These are phyloP conservation scores for Zygotorulaspora florentina DNA, from an alignment of 805 yeast genomes.

Conservation along the genomic window DNA sequence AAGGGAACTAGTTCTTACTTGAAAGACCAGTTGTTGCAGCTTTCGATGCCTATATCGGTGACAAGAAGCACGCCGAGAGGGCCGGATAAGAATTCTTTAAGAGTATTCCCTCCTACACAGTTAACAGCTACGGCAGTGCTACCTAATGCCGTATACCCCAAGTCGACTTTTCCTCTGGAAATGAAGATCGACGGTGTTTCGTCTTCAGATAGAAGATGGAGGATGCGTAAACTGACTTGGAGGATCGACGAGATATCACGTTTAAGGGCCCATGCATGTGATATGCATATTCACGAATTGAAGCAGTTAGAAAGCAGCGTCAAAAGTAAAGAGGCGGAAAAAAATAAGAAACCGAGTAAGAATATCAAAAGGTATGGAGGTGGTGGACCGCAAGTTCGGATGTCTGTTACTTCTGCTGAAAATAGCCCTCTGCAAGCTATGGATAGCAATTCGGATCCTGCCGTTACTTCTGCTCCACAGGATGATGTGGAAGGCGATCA, in stretches of 20 bases:
- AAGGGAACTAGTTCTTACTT: conserved; percentile 10
- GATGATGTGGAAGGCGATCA: conserved; percentile 26
- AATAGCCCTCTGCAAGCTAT: conserved; percentile 18
- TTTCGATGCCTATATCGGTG: conserved; percentile 63
- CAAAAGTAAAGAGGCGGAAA: conserved; percentile 38
- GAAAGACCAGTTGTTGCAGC: conserved; percentile 37
- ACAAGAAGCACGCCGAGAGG: conserved; percentile 75
- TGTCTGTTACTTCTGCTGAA: conserved; percentile 34
- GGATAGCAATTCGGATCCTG: conserved; percentile 8
- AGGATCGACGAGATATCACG: conserved; percentile 78
- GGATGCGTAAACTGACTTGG: conserved; percentile 88
- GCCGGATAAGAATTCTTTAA: conserved; percentile 76
- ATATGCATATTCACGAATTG: conserved; percentile 50
- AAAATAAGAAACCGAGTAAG: conserved; percentile 27
- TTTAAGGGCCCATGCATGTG: conserved; percentile 56
- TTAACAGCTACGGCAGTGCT: conserved; percentile 81
- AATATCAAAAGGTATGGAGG: conserved; percentile 38
- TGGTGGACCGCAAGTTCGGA: conserved; percentile 37
- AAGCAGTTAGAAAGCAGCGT: conserved; percentile 28
- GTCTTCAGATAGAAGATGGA: conserved; percentile 67
- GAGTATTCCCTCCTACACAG: conserved; percentile 95
- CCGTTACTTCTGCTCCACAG: conserved; percentile 10
- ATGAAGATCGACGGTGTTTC: conserved; percentile 71
- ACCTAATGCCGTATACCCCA: conserved; percentile 87
- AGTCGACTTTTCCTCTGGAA: conserved; percentile 79